Evolutionary conservation across 106 monocot species (phyloP), one percentile per base, ranked within the genome.

Genomic region (Platanthera zijinensis): DNA sequence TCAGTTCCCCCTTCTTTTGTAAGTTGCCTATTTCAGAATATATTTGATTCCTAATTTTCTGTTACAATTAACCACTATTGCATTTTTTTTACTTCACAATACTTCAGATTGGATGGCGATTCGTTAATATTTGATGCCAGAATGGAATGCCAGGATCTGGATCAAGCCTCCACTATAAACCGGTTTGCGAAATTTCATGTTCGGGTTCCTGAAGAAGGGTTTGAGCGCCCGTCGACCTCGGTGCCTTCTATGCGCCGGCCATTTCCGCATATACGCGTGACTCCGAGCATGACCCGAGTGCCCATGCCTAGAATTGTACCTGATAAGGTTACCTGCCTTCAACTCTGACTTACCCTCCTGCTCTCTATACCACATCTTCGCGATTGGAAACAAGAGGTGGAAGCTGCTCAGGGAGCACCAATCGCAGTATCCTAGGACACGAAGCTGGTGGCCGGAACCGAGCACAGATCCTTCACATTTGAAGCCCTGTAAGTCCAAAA

Each of bases 131-230:
- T 80, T 30, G 90, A 90, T 61, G 11, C 80, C 25, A 84, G 83
- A 80, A 51, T 86, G 28, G 88, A 91, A 78, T 84, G 83, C 57
- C 85, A 84, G 62, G 87, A 90, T 5, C 66, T 90, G 72, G 87
- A 87, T 74, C 81, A 79, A 57, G 71, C 78, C 49, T 83, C 87
- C 72, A 80, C 84, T 62, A 82, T 90, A 79, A 82, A 88, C 75
- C 84, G 84, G 22, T 88, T 91, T 84, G 88, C 82, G 46, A 86
- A 86, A 85, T 86, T 86, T 52, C 88, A 88, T 76, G 82, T 80
- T 18, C 71, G 86, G 77, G 49, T 78, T 69, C 82, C 78, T 64
- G 54, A 53, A 15, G 82, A 80, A 53, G 85, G 85, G 56, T 51
- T 57, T 1, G 85, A 85, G 75, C 59, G 77, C 61, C 39, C 3